Percentiles rank a stretch among this genome's conserved stretches.
Conservation (phyloP, 345 rosid genomes). For the Physaria fendleri region DNA sequence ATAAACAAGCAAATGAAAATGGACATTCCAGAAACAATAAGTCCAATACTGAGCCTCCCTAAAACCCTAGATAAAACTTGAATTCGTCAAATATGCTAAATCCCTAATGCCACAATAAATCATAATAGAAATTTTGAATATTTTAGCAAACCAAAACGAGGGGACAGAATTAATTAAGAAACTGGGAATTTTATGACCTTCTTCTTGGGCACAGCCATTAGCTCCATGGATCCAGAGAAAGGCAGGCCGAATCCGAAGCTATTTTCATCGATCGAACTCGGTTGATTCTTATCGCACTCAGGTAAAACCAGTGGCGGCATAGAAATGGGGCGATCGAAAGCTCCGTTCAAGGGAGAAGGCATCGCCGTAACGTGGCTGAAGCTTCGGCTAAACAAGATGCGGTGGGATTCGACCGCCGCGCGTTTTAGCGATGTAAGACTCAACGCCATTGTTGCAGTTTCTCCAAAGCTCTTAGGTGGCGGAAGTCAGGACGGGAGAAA, state of each 20-base stretch:
- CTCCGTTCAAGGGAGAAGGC: conserved; percentile 37
- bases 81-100: background rate
- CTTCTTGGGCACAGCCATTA: conserved; percentile 91
- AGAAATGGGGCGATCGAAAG: conserved; percentile 20
- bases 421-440: conserved; percentile 42
- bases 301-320: conserved; percentile 24
- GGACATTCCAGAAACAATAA: background rate
- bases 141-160: background rate
- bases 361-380: conserved; percentile 37
- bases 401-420: conserved; percentile 23
- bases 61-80: conserved; percentile 8
- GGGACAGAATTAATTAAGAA: background rate
- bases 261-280: conserved; percentile 21
- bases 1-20: background rate
- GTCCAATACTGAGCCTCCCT: background rate
- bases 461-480: background rate
- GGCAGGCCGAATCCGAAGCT: conserved; percentile 37
- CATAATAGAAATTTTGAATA: background rate
- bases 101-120: background rate
- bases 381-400: conserved; percentile 28
- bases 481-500: background rate
- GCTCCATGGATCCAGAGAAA: conserved; percentile 62
- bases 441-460: conserved; percentile 43
- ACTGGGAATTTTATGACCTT: conserved; percentile 35
- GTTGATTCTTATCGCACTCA: conserved; percentile 21